A percentile compares a stretch with the other conserved stretches of the same genome.
These are phyloP conservation scores for Lophiotrema nucula DNA, from an alignment of 495 filamentous ascomycete species.

Conservation along the genomic window DNA sequence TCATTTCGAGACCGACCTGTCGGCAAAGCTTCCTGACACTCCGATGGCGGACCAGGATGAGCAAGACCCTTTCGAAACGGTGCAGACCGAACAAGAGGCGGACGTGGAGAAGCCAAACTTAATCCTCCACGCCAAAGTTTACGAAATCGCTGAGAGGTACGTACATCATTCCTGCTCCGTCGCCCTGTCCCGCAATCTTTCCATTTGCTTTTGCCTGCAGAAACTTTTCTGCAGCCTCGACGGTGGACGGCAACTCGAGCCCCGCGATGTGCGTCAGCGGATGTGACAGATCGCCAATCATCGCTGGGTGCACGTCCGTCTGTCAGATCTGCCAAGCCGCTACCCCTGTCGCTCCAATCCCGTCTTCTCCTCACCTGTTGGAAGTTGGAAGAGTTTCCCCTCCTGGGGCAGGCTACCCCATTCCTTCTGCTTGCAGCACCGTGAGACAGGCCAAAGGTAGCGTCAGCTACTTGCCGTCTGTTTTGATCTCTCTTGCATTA, in stretches of 20 bases:
- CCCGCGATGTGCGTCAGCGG: conserved; percentile 17
- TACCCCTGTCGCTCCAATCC: background rate
- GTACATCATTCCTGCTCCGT: conserved; percentile 10
- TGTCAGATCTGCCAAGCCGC: conserved; percentile 16
- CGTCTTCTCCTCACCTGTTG: background rate
- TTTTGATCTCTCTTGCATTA: background rate
- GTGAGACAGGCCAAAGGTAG: conserved; percentile 15
- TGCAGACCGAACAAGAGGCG: conserved; percentile 11
- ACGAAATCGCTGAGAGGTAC: conserved; percentile 46
- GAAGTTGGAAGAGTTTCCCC: background rate
- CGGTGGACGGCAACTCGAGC: conserved; percentile 4
- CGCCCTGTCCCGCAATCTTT: background rate
- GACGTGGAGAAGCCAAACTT: conserved; percentile 32
- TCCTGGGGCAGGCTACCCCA: background rate
- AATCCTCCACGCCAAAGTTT: conserved; percentile 42
- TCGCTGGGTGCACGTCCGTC: background rate
- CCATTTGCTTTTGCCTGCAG: background rate
- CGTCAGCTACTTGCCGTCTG: background rate
- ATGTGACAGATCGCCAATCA: conserved; percentile 10
- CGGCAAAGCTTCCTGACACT: conserved; percentile 27
- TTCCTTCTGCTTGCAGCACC: conserved; percentile 11
- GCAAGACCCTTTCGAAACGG: conserved; percentile 26
- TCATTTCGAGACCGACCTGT: conserved; percentile 16
- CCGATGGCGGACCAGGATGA: conserved; percentile 33
- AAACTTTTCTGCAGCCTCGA: background rate